Evolutionary conservation across 2,329 filamentous ascomycete species (phyloP).

Genomic region (Penicillium sp.): DNA sequence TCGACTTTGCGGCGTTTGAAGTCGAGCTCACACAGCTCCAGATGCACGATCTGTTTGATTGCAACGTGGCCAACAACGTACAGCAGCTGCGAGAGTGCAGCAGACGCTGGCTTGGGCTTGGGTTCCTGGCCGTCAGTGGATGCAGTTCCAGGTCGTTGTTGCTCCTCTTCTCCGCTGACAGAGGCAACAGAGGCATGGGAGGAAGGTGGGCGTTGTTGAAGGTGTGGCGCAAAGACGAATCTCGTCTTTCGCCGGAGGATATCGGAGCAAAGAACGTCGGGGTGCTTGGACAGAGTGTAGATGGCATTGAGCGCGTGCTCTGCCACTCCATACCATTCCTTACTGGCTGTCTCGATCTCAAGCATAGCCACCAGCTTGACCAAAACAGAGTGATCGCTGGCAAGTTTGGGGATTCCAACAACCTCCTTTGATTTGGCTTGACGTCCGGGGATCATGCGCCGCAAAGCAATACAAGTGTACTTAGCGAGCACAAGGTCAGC

Average conservation of each 20-base stretch:
- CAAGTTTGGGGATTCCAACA: slow-evolving; percentile 66
- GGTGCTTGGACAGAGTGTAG: slow-evolving; percentile 89
- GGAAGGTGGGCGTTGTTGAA: slow-evolving; percentile 29
- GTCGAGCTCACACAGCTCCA: slow-evolving; percentile 95
- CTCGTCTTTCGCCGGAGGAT: slow-evolving; percentile 84
- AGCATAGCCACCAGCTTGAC: slow-evolving; percentile 77
- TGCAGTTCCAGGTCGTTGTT: slow-evolving; percentile 35
- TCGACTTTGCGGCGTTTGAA: slow-evolving; percentile 86
- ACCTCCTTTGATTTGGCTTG: slow-evolving; percentile 68
- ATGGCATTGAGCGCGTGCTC: slow-evolving; percentile 96
- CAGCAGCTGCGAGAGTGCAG: slow-evolving; percentile 81
- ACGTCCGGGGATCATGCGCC: slow-evolving; percentile 85
- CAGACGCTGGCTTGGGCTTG: slow-evolving; percentile 64
- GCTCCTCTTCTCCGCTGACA: slow-evolving; percentile 33
- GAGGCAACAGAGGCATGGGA: slow-evolving; percentile 26
- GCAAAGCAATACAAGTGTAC: slow-evolving; percentile 90
- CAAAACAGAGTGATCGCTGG: slow-evolving; percentile 89
- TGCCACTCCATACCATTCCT: slow-evolving; percentile 91
- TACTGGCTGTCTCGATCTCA: slow-evolving; percentile 81
- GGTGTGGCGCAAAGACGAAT: slow-evolving; percentile 64
- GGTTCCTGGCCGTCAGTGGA: slow-evolving; percentile 37
- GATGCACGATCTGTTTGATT: slow-evolving; percentile 97
- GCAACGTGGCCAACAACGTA: slow-evolving; percentile 96
- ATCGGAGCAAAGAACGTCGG: slow-evolving; percentile 87
- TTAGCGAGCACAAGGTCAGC: slow-evolving; percentile 85